phyloP scores from a whole-genome alignment of 208 protist species.

The Leishmania gerbilli region DNA sequence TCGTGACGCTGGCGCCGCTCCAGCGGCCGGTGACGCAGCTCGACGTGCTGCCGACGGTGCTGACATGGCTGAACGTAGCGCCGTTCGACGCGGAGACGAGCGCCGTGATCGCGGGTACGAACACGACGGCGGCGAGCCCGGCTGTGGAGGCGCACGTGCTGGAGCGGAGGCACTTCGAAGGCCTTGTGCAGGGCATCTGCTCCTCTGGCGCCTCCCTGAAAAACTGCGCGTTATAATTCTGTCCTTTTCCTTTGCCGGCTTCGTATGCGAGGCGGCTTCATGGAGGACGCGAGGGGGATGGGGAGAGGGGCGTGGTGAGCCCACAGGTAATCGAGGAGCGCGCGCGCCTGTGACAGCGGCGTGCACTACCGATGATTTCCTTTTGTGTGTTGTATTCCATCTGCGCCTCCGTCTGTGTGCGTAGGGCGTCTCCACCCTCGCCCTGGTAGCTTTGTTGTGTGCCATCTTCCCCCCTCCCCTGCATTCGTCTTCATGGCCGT shows the following conservation, averaged over 20 bases:
- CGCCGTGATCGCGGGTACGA: constrained; percentile 32
- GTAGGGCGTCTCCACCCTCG: neutral
- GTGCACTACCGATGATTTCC: neutral
- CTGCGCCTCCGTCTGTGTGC: neutral
- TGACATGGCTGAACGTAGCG: constrained; percentile 70
- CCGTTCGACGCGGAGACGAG: constrained; percentile 61
- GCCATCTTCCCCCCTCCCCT: neutral
- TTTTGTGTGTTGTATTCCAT: neutral
- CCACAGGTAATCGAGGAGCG: neutral
- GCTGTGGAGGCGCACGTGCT: constrained; percentile 28
- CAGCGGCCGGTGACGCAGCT: constrained; percentile 53
- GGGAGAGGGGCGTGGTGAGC: constrained; percentile 2
- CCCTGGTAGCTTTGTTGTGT: neutral
- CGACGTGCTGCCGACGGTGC: constrained; percentile 72
- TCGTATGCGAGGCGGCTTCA: neutral
- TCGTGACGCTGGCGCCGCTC: constrained; percentile 42
- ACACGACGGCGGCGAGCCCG: constrained; percentile 30
- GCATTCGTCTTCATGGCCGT: neutral
- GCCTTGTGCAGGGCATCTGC: constrained; percentile 67
- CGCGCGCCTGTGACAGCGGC: neutral
- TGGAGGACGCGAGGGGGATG: neutral
- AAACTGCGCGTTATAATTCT: constrained; percentile 39
- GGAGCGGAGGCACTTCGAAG: constrained; percentile 42
- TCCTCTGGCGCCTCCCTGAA: constrained; percentile 40
- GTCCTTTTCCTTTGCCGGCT: neutral